Evolutionary conservation across 176 grass and related monocot species (phyloP), one percentile per base, ranked within the genome.

Genomic region (bread wheat (Triticum aestivum)): DNA sequence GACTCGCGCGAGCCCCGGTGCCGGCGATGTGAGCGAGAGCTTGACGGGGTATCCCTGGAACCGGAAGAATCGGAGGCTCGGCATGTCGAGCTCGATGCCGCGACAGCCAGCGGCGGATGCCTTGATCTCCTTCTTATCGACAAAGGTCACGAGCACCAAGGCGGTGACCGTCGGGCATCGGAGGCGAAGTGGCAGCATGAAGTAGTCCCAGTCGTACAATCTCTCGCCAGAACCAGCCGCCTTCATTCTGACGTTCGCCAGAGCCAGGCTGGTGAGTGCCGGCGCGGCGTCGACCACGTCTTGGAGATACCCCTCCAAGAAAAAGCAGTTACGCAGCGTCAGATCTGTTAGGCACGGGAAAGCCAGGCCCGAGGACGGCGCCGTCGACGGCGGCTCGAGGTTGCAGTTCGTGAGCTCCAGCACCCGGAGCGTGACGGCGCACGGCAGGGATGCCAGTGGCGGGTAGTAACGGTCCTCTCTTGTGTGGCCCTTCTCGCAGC

Each of bases 351-450:
- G 41, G 71, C 41, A 4, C n/a, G 71, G 71, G 41, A 74, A 45
- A 44, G n/a, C 39, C n/a, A 73, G 11, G 38, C 39, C 0, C 39
- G 39, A 11, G n/a, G n/a, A 13, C 39, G 21, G 38, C 38, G 21
- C 5, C 39, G 39, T 3, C 11, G 15, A 20, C 3, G 5, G 5
- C 3, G 41, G 71, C 11, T 42, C 39, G 5, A 73, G 39, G n/a
- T 45, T 45, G 6, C 71, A 47, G 38, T 13, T 0, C 2, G 41
- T 24, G 20, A 73, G 71, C 10, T 73, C 39, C n/a, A 73, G 71
- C 71, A 45, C 21, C n/a, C 71, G 71, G 10, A 73, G 38, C 71
- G 71, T 73, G 39, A 6, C 39, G n/a, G 69, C 69, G 21, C 69
- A 73, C 37, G 69, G 69, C 38, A 41, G 69, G 69, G 38, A 44